Percentiles rank a stretch among this genome's conserved stretches.
Conservation (phyloP, 2,329 filamentous ascomycete genomes). For the Colletotrichum endophyticum region DNA sequence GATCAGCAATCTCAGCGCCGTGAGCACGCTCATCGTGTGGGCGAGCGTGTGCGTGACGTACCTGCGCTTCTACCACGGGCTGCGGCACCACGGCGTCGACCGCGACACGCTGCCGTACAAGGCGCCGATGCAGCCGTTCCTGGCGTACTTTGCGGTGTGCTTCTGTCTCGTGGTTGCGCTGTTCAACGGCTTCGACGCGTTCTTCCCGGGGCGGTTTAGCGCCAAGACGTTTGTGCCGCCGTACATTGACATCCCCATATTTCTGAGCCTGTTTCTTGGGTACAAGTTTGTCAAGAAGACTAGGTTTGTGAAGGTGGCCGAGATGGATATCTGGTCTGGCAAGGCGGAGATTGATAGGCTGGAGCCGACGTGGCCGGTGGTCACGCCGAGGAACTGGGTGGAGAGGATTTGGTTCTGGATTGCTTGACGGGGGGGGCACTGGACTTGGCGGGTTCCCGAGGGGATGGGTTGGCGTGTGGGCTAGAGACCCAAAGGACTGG, state of each 20-base stretch:
- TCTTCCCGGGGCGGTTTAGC: conserved; percentile 59
- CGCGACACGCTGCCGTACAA: conserved; percentile 70
- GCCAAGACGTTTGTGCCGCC: conserved; percentile 64
- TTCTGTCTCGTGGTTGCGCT: conserved; percentile 71
- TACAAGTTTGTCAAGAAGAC: conserved; percentile 73
- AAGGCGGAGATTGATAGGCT: conserved; percentile 42
- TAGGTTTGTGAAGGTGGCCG: conserved; percentile 41
- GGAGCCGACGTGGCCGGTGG: conserved; percentile 40
- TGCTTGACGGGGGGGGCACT: conserved; percentile 27
- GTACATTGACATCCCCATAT: conserved; percentile 74
- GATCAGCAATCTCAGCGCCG: conserved; percentile 64
- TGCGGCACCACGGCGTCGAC: conserved; percentile 67
- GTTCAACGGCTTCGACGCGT: conserved; percentile 76
- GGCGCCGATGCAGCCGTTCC: conserved; percentile 69
- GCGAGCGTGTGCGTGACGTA: conserved; percentile 72
- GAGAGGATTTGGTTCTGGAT: conserved; percentile 47
- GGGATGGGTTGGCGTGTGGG: background rate
- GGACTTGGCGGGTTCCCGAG: background rate
- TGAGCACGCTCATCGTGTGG: conserved; percentile 74
- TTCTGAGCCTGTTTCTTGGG: conserved; percentile 64
- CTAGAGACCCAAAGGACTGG: background rate
- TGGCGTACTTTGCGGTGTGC: conserved; percentile 66
- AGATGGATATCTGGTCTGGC: conserved; percentile 46
- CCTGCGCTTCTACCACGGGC: conserved; percentile 71
- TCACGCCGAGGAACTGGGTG: conserved; percentile 38